Evolutionary conservation across 2,329 filamentous ascomycete species (phyloP).

Genomic region (Plenodomus lindquistii): DNA sequence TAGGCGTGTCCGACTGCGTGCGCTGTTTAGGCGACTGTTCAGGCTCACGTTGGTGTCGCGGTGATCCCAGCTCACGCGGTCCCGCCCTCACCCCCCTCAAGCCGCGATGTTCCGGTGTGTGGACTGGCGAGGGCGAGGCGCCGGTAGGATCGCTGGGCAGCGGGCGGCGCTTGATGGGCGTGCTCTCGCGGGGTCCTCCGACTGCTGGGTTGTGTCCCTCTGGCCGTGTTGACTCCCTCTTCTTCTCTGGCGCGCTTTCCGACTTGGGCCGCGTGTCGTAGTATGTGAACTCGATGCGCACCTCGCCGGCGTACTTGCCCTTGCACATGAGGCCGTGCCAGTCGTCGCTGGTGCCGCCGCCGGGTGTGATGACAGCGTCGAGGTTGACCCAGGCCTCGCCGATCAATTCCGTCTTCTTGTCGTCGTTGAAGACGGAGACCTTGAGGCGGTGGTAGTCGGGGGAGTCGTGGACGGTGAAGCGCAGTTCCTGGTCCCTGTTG

Average conservation of each 20-base stretch:
- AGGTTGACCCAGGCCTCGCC: conserved; percentile 91
- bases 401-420: conserved; percentile 96
- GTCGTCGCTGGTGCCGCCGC: conserved; percentile 89
- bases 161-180: conserved; percentile 78
- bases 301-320: conserved; percentile 94
- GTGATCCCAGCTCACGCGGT: conserved; percentile 40
- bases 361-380: conserved; percentile 75
- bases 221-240: conserved; percentile 47
- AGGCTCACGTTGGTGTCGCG: conserved; percentile 32
- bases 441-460: conserved; percentile 96
- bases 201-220: conserved; percentile 45
- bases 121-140: conserved; percentile 45
- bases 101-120: conserved; percentile 36
- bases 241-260: conserved; percentile 67
- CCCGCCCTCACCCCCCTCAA: conserved; percentile 36
- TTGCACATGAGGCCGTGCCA: conserved; percentile 89
- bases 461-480: conserved; percentile 94
- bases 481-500: conserved; percentile 91
- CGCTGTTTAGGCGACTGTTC: conserved; percentile 26
- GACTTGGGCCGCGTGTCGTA: conserved; percentile 87
- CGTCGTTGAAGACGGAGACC: conserved; percentile 94
- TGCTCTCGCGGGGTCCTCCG: conserved; percentile 57
- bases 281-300: conserved; percentile 93
- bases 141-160: conserved; percentile 76
- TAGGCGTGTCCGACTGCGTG: conserved; percentile 27